Base-by-base conservation (phyloP, 2,329 filamentous ascomycete genomes). In the Torrubiellomyces zombiae region DNA sequence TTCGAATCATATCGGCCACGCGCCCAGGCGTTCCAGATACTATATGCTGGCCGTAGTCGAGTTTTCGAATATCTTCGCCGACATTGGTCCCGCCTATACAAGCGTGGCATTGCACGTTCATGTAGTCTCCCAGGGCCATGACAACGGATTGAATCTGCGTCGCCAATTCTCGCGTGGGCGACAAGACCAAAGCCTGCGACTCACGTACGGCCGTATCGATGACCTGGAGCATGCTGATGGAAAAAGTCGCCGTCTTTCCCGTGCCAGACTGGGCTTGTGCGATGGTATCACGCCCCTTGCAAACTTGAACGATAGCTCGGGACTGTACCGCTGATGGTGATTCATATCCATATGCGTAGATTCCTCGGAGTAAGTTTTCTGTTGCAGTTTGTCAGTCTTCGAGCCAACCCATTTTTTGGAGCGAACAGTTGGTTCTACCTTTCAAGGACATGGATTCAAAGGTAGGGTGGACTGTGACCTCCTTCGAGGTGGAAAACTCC, bases 101-200 rank as follows among this genome's bases (percentile, higher is more conserved):
- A 31, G 89, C 86, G 45, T 98, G 89, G 58, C 89, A 98, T 56
- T 98, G 85, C 4, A 98, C 82, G 48, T 94, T 94, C 89, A 98
- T 95, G 63, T 94, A 98, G 55, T 98, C 89, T 37, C 89, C 89
- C n/a, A 98, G 70, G n/a, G 89, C 89, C 74, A 95, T 92, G 40
- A 98, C 79, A 31, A 98, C 89, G 18, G 82, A 93, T 57, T 98
- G 89, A 37, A 98, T 98, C 57, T 98, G 89, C 15, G 86, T 94
- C 22, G 89, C 89, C 36, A 98, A 63, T 66, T 98, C 89, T 48
- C 89, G 82, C 12, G 86, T 95, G 3, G 89, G 89, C 4, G 89
- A 94, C 7, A 98, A 71, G 7, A 98, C 85, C 21, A 98, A 73
- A 5, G 89, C 89, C 61, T 94, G 85, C 18, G 81, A 89, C 56